Conservation (phyloP, 2,329 filamentous ascomycete genomes). For the Clarireedia paspali region DNA sequence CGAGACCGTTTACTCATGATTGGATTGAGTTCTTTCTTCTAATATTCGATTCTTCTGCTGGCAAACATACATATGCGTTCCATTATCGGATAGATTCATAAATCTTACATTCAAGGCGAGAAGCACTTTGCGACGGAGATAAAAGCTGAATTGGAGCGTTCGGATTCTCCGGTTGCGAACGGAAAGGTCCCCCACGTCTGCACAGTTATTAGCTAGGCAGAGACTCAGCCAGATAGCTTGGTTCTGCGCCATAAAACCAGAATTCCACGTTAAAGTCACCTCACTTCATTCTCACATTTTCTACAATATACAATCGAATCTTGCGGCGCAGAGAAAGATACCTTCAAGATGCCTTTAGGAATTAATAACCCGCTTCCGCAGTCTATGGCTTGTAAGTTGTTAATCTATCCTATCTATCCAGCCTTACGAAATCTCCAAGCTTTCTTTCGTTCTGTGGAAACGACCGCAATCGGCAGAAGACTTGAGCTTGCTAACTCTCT, state of each 20-base stretch:
- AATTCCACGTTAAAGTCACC: background rate
- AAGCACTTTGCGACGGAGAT: background rate
- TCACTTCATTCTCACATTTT: background rate
- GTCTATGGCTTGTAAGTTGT: conserved; percentile 58
- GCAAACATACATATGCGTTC: background rate
- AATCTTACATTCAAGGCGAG: background rate
- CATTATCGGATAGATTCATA: background rate
- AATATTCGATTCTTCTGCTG: background rate
- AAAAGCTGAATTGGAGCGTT: background rate
- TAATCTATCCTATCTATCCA: conserved; percentile 8
- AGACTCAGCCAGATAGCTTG: background rate
- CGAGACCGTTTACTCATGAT: too few relatives aligned
- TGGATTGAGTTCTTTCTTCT: too few relatives aligned
- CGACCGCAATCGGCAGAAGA: background rate
- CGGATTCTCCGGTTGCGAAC: background rate
- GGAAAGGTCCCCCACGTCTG: background rate
- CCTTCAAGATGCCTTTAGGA: conserved; percentile 40
- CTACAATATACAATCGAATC: background rate
- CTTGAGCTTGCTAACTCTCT: conserved; percentile 8
- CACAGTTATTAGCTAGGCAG: background rate
- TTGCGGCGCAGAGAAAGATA: background rate
- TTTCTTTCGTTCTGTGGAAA: background rate
- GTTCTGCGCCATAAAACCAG: background rate
- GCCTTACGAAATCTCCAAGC: background rate
- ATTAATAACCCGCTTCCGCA: conserved; percentile 60